Conservation (phyloP, 1,284 basidiomycete genomes). For the Tilletia caries region DNA sequence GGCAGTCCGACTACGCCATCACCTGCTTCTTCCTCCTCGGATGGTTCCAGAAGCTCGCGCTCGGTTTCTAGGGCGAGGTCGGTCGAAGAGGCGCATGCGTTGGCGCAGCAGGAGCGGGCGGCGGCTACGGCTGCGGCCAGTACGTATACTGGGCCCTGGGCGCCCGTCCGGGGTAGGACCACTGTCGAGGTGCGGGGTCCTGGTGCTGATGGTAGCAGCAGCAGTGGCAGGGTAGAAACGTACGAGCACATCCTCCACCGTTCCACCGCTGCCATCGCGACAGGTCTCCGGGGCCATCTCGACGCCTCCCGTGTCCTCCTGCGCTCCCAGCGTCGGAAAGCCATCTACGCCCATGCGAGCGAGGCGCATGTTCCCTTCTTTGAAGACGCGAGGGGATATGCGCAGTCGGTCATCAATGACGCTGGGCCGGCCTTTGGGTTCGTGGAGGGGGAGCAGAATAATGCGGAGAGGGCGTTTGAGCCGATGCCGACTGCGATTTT, state of each 20-base stretch:
- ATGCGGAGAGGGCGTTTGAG: neutral
- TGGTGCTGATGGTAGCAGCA: neutral
- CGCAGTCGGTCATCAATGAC: conserved; percentile 21
- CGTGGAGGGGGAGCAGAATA: neutral
- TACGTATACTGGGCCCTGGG: neutral
- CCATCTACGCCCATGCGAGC: neutral
- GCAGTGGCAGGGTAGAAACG: neutral
- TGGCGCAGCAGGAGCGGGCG: neutral
- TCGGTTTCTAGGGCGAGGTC: neutral
- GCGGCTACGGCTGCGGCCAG: no score
- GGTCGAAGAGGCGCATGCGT: neutral
- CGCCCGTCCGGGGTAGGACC: neutral
- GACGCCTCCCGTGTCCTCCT: conserved; percentile 2
- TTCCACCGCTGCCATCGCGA: neutral
- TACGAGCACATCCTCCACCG: conserved; percentile 4
- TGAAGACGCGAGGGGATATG: conserved; percentile 13
- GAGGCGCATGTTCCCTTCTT: neutral
- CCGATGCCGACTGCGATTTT: conserved; percentile 28
- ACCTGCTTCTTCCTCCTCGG: neutral
- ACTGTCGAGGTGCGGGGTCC: neutral
- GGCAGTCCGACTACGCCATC: neutral
- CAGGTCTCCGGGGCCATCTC: conserved; percentile 4
- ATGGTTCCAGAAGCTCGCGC: neutral
- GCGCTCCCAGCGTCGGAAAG: conserved; percentile 1
- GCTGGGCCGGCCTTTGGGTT: conserved; percentile 20